Conservation (phyloP, 495 filamentous ascomycete species). For the Thermochaetoides thermophila region DNA sequence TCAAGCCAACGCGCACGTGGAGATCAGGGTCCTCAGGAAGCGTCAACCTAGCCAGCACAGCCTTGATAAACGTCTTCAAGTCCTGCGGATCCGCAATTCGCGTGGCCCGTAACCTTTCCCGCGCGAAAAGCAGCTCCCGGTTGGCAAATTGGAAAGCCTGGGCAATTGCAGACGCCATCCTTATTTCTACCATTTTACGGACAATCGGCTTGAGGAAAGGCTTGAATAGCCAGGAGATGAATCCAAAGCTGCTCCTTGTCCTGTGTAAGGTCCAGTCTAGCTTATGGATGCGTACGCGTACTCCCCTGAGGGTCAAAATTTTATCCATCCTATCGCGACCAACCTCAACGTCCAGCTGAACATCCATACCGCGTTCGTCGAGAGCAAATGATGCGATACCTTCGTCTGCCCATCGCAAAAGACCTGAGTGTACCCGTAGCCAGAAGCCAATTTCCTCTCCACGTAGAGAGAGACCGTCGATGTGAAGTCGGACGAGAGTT, state of each 20-base stretch:
- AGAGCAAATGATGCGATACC: slow-evolving; percentile 75
- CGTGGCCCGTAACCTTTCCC: slow-evolving; percentile 74
- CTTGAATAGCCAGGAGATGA: slow-evolving; percentile 69
- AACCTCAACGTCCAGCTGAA: slow-evolving; percentile 70
- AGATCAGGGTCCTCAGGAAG: slow-evolving; percentile 60
- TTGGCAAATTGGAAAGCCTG: slow-evolving; percentile 58
- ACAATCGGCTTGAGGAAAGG: slow-evolving; percentile 71
- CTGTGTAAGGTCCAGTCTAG: slow-evolving; percentile 64
- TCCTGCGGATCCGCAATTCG: slow-evolving; percentile 70
- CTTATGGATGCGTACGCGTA: slow-evolving; percentile 72
- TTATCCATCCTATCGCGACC: slow-evolving; percentile 58
- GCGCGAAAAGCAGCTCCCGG: slow-evolving; percentile 69
- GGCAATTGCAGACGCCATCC: slow-evolving; percentile 57
- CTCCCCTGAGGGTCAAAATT: slow-evolving; percentile 60
- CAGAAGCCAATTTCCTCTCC: slow-evolving; percentile 78
- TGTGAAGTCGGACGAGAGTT: slow-evolving; percentile 55
- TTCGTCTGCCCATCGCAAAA: slow-evolving; percentile 56
- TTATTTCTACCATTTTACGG: slow-evolving; percentile 61
- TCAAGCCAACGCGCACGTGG: slow-evolving; percentile 52
- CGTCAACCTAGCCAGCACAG: slow-evolving; percentile 57
- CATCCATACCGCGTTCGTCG: slow-evolving; percentile 74
- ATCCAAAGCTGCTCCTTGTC: slow-evolving; percentile 59
- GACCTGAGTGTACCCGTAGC: slow-evolving; percentile 47
- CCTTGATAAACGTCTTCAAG: slow-evolving; percentile 63
- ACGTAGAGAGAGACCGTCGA: slow-evolving; percentile 66